Evolutionary conservation across 345 rosid species (phyloP), one percentile per base, ranked within the genome.

Genomic region (Eucalyptus decipiens): DNA sequence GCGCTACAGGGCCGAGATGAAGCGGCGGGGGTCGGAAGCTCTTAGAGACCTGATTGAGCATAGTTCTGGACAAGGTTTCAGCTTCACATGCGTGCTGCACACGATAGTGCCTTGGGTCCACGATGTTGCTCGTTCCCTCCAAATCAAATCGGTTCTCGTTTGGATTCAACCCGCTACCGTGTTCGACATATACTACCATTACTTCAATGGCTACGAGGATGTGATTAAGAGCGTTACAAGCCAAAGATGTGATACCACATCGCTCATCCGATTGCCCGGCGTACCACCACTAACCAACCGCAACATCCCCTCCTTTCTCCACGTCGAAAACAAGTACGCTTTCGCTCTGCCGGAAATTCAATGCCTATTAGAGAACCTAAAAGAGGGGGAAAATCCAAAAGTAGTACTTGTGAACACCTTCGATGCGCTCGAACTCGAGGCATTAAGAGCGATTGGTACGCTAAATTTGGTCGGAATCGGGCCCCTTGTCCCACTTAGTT

Each of bases 141-240:
- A 88, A 54, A 89, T 95, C 32, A 94, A 94, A 0, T 60, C 92
- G 0, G 88, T 93, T 1, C 89, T 94, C 9, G 91, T 96, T 21
- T 97, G 99, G 96, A 90, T 88, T 19, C 98, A 97, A n/a, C 95
- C 98, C 0, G 95, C 99, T 3, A 91, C 93, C 4, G 95, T 95
- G 14, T 89, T 97, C 2, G 93, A 89, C 88, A 88, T 95, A 60
- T 95, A 95, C 86, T 92, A 95, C 90, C 92, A 94, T 89, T 91
- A 91, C 93, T 94, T 96, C 81, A 86, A 92, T 42, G 93, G 94
- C 10, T 93, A 92, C 3, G 88, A 18, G 5, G 93, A 94, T 37
- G 56, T 45, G 16, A 91, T 95, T 48, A 48, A 30, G 7, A 32
- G 23, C 19, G 83, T 67, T 6, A 10, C 23, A 10, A 32, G 60